A percentile compares a stretch with the other conserved stretches of the same genome.
Conservation (phyloP, 768 basidiomycete genomes). For the Tulasnella calospora region DNA sequence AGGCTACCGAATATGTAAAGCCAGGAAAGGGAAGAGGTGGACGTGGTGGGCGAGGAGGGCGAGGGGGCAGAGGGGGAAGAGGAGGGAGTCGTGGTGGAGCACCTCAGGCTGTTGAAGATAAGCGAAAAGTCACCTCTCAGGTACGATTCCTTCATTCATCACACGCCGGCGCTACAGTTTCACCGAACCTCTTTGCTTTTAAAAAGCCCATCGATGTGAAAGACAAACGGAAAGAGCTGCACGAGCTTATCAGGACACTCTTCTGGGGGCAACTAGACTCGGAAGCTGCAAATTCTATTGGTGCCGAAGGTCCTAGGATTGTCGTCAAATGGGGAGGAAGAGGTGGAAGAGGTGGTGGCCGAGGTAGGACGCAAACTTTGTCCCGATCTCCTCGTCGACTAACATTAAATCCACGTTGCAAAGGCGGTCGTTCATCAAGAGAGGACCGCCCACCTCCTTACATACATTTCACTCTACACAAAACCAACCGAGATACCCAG, state of each 20-base stretch:
- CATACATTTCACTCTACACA: slow-evolving; percentile 94
- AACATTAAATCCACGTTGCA: neutral
- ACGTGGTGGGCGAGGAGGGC: slow-evolving; percentile 27
- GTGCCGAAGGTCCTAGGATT: slow-evolving; percentile 69
- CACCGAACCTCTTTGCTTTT: neutral
- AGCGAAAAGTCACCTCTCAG: slow-evolving; percentile 72
- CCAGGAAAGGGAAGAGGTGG: slow-evolving; percentile 13
- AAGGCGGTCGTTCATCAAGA: slow-evolving; percentile 17
- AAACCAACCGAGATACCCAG: slow-evolving; percentile 96
- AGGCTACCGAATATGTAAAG: neutral
- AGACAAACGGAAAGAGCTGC: slow-evolving; percentile 71
- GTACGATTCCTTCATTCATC: slow-evolving; percentile 46
- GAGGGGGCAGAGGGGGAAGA: slow-evolving; percentile 41
- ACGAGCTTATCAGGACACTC: slow-evolving; percentile 70
- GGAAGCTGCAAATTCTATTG: slow-evolving; percentile 43
- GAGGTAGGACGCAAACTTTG: slow-evolving; percentile 31
- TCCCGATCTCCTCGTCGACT: too few species aligned
- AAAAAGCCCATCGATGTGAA: slow-evolving; percentile 78
- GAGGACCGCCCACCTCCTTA: slow-evolving; percentile 47
- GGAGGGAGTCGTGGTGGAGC: slow-evolving; percentile 44
- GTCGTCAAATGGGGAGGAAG: slow-evolving; percentile 63
- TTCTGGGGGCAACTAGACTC: slow-evolving; percentile 83
- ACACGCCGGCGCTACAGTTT: slow-evolving; percentile 20
- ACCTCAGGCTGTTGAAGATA: slow-evolving; percentile 42
- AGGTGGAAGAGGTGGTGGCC: slow-evolving; percentile 35